Evolutionary conservation across 2,329 filamentous ascomycete genomes (phyloP), one percentile per base, ranked within the genome.

Genomic region (Diaporthe sp.): DNA sequence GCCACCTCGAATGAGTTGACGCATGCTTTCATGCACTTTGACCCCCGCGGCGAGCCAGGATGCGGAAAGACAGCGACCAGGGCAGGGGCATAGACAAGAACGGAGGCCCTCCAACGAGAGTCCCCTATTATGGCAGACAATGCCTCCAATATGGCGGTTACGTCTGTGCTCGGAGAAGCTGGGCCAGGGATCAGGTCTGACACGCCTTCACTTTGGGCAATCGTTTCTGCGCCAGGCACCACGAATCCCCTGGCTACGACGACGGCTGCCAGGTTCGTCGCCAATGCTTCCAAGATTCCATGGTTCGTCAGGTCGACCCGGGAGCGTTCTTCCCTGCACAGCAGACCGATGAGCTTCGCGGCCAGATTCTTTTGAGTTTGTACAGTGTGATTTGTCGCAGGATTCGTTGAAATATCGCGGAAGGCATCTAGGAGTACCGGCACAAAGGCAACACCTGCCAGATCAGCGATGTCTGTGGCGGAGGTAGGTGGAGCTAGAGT

Each of bases 211-310:
- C 85, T 84, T n/a, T 85, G 83, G 39, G 89, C 86, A 58, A 88
- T 81, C 2, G 86, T 80, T 70, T 92, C 90, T 6, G 92, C 90
- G 3, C 89, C 89, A 0, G 93, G 92, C 47, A 94, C 82, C n/a
- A 94, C 92, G 76, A 92, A 89, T 13, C 93, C 93, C 75, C 92
- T 88, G 8, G 89, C 86, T 2, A 94, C 91, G 55, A 93, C 90
- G 79, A 94, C 93, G 72, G 88, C 92, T 70, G 91, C 94, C 73
- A 98, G 84, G 77, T 92, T 92, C 7, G 91, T 88, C 35, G 94
- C 93, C 37, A 98, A 87, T 17, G 93, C 90, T 83, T 98, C 94
- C 44, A 98, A 86, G 35, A 97, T 88, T 8, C 94, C 94, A 15
- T 87, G 88, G 50, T 92, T 92, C 15, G 94, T 90, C 71, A 98